These are phyloP conservation scores for Pezicula rhizophila DNA, from an alignment of 2,329 filamentous ascomycete species.

Conservation along the genomic window DNA sequence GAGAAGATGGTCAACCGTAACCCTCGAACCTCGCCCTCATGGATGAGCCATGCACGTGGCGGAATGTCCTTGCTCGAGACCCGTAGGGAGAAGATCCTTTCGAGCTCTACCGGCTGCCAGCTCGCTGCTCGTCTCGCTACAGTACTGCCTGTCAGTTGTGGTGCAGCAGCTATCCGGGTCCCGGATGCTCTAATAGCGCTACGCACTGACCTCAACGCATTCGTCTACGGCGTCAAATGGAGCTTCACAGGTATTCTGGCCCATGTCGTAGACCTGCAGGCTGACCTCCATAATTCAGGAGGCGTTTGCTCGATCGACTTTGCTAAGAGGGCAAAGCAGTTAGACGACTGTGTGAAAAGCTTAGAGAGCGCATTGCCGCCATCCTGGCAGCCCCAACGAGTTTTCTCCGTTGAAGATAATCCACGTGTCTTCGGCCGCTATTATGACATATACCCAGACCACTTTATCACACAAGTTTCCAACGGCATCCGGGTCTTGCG, in stretches of 20 bases:
- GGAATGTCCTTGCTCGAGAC: background rate
- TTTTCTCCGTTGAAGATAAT: background rate
- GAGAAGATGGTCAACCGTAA: background rate
- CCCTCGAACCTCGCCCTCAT: background rate
- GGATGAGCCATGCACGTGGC: background rate
- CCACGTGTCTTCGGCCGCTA: background rate
- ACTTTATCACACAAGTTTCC: background rate
- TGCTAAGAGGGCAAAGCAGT: background rate
- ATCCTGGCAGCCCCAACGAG: background rate
- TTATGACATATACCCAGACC: constrained; percentile 1
- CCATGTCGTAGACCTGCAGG: background rate
- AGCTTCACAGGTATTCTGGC: background rate
- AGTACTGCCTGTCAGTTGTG: background rate
- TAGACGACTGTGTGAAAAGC: background rate
- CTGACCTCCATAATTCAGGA: background rate
- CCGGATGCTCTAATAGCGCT: background rate
- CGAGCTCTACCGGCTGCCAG: background rate
- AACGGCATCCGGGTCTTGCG: background rate
- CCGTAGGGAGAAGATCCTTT: background rate
- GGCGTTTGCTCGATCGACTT: background rate
- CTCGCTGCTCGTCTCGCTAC: background rate
- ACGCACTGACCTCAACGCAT: background rate
- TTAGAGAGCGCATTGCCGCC: background rate
- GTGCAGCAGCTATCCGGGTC: background rate
- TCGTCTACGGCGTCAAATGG: background rate